Evolutionary conservation across 2,329 filamentous ascomycete genomes (phyloP).

Genomic region (Fusarium sp.): DNA sequence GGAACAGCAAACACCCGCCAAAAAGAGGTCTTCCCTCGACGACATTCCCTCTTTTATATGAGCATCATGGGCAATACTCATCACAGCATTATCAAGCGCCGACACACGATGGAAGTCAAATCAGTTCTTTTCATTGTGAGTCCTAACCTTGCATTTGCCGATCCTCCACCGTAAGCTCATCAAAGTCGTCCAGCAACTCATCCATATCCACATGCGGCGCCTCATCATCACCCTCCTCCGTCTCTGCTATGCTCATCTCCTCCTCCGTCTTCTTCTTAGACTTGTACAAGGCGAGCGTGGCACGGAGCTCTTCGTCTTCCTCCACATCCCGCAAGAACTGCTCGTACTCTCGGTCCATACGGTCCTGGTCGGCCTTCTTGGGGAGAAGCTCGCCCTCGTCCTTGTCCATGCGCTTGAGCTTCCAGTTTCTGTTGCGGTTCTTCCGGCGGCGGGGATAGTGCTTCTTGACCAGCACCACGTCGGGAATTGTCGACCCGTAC

Average conservation of each 20-base stretch:
- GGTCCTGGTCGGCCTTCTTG: constrained; percentile 87
- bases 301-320: constrained; percentile 89
- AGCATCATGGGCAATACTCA: constrained; percentile 9
- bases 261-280: constrained; percentile 64
- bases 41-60: constrained; percentile 54
- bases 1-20: constrained; percentile 24
- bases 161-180: constrained; percentile 72
- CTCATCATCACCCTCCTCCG: constrained; percentile 70
- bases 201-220: constrained; percentile 81
- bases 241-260: constrained; percentile 77
- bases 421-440: constrained; percentile 86
- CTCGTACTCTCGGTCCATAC: constrained; percentile 94
- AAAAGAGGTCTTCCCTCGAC: constrained; percentile 38
- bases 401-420: constrained; percentile 90
- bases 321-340: constrained; percentile 97
- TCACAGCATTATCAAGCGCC: neutral
- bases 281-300: constrained; percentile 90
- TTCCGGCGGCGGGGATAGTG: constrained; percentile 90
- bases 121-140: constrained; percentile 42
- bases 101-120: constrained; percentile 15
- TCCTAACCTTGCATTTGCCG: constrained; percentile 50
- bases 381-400: constrained; percentile 90
- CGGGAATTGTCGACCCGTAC: constrained; percentile 84
- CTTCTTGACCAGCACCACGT: constrained; percentile 97
- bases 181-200: constrained; percentile 90